Evolutionary conservation across 768 basidiomycete genomes (phyloP).

Genomic region (Candolleomyces eurysporus): DNA sequence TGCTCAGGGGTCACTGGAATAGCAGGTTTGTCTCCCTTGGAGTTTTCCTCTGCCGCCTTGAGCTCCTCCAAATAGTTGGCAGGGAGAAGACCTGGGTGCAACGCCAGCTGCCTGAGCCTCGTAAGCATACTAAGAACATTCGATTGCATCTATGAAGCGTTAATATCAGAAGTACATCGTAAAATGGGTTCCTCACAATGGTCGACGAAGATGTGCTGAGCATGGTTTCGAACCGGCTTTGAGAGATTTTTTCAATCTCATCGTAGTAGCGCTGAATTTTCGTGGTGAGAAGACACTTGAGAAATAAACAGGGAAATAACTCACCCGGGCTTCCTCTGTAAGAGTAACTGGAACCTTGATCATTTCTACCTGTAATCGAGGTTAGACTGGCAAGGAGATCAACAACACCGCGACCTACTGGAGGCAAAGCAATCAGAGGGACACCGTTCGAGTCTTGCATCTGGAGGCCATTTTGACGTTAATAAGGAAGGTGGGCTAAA

Average conservation of each 20-base stretch:
- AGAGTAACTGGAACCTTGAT: slow-evolving; percentile 71
- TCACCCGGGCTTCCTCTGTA: slow-evolving; percentile 60
- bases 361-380: slow-evolving; percentile 61
- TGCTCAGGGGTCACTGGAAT: slow-evolving; percentile 49
- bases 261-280: slow-evolving; percentile 59
- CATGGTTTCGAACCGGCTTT: slow-evolving; percentile 57
- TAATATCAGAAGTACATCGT: not conserved
- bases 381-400: not conserved
- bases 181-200: slow-evolving; percentile 32
- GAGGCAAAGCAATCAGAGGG: slow-evolving; percentile 71
- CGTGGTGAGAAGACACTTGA: slow-evolving; percentile 5
- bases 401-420: slow-evolving; percentile 33
- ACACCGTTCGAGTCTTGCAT: slow-evolving; percentile 85
- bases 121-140: slow-evolving; percentile 83
- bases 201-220: slow-evolving; percentile 43
- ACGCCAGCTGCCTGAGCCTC: slow-evolving; percentile 76
- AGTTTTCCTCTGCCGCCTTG: slow-evolving; percentile 34
- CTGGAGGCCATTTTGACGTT: slow-evolving; percentile 30
- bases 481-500: not conserved
- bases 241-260: slow-evolving; percentile 60
- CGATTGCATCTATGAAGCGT: slow-evolving; percentile 50
- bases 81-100: slow-evolving; percentile 78
- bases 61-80: slow-evolving; percentile 67
- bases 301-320: slow-evolving; percentile 13
- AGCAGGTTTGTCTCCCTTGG: slow-evolving; percentile 23